A percentile compares a stretch with the other conserved stretches of the same genome.
Conservation (phyloP, 2,329 filamentous ascomycete genomes). For the Cladobotryum mycophilum region DNA sequence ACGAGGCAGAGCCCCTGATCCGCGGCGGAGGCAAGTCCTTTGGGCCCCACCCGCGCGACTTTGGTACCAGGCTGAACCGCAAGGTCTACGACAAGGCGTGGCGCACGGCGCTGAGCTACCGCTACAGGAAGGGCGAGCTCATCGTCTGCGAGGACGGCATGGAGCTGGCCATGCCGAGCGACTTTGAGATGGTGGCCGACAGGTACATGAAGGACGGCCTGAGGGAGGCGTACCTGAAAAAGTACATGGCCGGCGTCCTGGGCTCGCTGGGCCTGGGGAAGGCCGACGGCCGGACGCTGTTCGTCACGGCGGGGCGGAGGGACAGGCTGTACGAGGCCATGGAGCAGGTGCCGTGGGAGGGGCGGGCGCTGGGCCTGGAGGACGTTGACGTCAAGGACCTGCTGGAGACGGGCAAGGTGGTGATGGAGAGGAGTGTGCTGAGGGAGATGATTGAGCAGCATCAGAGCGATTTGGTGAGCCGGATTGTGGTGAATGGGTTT, state of each 20-base stretch:
- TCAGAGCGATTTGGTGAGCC: constrained; percentile 56
- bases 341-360: constrained; percentile 56
- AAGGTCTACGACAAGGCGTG: constrained; percentile 96
- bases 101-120: constrained; percentile 88
- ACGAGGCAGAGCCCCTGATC: constrained; percentile 71
- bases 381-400: constrained; percentile 96
- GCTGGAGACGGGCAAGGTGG: constrained; percentile 73
- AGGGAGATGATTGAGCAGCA: constrained; percentile 67
- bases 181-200: constrained; percentile 39
- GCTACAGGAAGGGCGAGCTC: constrained; percentile 81
- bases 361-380: constrained; percentile 60
- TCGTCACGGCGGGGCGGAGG: constrained; percentile 60
- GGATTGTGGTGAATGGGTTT: constrained; percentile 39
- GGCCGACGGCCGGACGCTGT: constrained; percentile 62
- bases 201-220: constrained; percentile 42
- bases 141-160: constrained; percentile 75
- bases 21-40: constrained; percentile 81
- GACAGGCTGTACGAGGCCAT: constrained; percentile 62
- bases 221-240: constrained; percentile 50
- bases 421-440: constrained; percentile 79
- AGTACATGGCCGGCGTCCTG: constrained; percentile 63
- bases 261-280: constrained; percentile 63
- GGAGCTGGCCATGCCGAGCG: constrained; percentile 54
- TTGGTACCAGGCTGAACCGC: constrained; percentile 71
- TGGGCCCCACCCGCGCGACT: constrained; percentile 89